Percentiles rank a stretch among this genome's conserved stretches.
phyloP scores from a whole-genome alignment of 1,139 yeast genomes.

The Blastobotrys elegans region DNA sequence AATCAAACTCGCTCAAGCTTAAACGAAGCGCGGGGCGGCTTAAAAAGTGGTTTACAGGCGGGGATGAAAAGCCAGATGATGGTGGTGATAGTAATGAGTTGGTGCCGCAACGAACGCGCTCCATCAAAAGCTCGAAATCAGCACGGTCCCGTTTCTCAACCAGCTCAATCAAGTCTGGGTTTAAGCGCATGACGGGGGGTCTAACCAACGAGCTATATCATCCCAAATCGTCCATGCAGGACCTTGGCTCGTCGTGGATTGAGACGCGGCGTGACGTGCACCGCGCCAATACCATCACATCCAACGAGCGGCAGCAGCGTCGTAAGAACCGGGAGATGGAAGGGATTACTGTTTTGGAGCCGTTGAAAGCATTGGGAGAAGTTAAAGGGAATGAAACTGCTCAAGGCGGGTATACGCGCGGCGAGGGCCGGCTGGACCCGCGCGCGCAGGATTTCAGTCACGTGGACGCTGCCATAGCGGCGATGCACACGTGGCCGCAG shows the following conservation, averaged over 20 bases:
- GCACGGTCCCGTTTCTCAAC: conserved; percentile 26
- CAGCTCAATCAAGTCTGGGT: conserved; percentile 11
- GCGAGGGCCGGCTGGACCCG: conserved; percentile 23
- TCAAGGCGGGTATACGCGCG: conserved; percentile 20
- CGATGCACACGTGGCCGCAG: conserved; percentile 34
- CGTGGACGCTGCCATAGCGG: conserved; percentile 30
- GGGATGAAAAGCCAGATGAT: neutral
- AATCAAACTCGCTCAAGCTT: conserved; percentile 23
- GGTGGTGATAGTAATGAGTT: too few species aligned
- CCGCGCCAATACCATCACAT: conserved; percentile 69
- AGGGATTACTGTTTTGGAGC: conserved; percentile 60
- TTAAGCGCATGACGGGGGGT: conserved; percentile 9
- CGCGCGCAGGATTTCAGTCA: conserved; percentile 24
- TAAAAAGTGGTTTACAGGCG: conserved; percentile 43
- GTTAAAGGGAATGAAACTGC: conserved; percentile 29
- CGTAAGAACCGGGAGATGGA: conserved; percentile 66
- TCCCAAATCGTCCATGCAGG: conserved; percentile 3
- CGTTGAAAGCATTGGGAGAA: conserved; percentile 37
- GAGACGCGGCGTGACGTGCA: conserved; percentile 57
- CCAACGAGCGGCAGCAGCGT: conserved; percentile 64
- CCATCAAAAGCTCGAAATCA: conserved; percentile 17
- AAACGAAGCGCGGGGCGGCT: conserved; percentile 45
- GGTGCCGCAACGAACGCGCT: conserved; percentile 3
- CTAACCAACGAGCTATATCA: conserved; percentile 6
- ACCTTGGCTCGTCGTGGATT: conserved; percentile 37